A percentile compares a stretch with the other conserved stretches of the same genome.
Evolutionary conservation across 148 eudicot genomes (phyloP).

Genomic region (Oxyria digyna): DNA sequence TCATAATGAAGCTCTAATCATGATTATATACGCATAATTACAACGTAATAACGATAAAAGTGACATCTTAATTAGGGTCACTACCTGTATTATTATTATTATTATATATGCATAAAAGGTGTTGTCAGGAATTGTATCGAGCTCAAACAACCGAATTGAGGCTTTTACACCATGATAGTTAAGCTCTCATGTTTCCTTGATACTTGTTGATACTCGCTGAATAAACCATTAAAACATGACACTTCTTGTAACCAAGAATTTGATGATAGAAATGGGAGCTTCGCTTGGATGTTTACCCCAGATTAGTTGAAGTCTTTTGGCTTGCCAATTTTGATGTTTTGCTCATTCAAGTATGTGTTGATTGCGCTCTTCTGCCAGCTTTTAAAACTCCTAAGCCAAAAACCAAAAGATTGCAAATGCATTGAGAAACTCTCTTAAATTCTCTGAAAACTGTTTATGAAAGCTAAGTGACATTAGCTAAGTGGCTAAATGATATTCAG

Average conservation of each 20-base stretch:
- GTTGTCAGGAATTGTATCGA: not conserved
- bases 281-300: not conserved
- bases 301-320: conserved; percentile 36
- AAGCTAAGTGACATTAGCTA: too few species aligned
- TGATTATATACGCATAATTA: not conserved
- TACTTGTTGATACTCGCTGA: too few species aligned
- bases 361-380: conserved; percentile 70
- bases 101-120: not conserved
- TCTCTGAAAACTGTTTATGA: too few species aligned
- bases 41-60: not conserved
- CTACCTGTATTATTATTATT: not conserved
- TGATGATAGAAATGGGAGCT: not conserved
- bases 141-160: not conserved
- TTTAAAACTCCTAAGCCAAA: conserved; percentile 50
- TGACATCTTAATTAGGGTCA: not conserved
- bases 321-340: conserved; percentile 47
- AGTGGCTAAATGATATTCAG: too few species aligned
- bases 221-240: not conserved
- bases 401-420: not conserved
- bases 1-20: not conserved
- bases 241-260: not conserved
- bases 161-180: not conserved
- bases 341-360: conserved; percentile 29
- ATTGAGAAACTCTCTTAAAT: not conserved
- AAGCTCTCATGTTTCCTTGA: not conserved